A percentile compares a stretch with the other conserved stretches of the same genome.
Evolutionary conservation across 208 protist genomes (phyloP).

Genomic region (Wallacemonas sp.): DNA sequence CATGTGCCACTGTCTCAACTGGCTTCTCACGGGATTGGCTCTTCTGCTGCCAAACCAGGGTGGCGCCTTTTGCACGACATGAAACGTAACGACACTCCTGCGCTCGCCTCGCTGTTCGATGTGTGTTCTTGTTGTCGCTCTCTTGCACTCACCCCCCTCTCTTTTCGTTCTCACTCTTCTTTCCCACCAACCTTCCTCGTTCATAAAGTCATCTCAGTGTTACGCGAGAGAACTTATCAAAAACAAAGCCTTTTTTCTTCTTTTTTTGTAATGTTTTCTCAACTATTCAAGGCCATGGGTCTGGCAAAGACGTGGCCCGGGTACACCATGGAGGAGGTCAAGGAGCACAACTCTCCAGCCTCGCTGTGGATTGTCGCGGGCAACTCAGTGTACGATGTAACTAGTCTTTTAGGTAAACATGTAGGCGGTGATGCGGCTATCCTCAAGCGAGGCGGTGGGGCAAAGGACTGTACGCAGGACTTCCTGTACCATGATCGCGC

Average conservation of each 20-base stretch:
- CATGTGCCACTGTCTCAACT: too few relatives aligned
- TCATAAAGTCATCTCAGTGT: too few relatives aligned
- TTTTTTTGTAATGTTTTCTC: constrained; percentile 16
- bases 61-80: too few relatives aligned
- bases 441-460: constrained; percentile 25
- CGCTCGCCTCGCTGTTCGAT: too few relatives aligned
- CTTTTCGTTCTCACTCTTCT: too few relatives aligned
- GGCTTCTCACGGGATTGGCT: too few relatives aligned
- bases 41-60: too few relatives aligned
- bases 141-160: too few relatives aligned
- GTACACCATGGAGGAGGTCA: constrained; percentile 25
- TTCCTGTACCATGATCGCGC: constrained; percentile 23
- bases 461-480: constrained; percentile 30
- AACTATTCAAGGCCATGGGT: constrained; percentile 14
- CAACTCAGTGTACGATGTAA: constrained; percentile 37
- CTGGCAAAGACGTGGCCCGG: constrained; percentile 23
- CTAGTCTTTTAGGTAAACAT: constrained; percentile 22
- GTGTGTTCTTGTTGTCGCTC: too few relatives aligned
- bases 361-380: constrained; percentile 36
- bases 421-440: constrained; percentile 29
- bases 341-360: constrained; percentile 14
- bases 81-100: too few relatives aligned
- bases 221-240: too few relatives aligned
- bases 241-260: background rate
- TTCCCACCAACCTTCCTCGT: too few relatives aligned